Conservation (phyloP, 1,284 basidiomycete genomes). For the Tremellales sp. region DNA sequence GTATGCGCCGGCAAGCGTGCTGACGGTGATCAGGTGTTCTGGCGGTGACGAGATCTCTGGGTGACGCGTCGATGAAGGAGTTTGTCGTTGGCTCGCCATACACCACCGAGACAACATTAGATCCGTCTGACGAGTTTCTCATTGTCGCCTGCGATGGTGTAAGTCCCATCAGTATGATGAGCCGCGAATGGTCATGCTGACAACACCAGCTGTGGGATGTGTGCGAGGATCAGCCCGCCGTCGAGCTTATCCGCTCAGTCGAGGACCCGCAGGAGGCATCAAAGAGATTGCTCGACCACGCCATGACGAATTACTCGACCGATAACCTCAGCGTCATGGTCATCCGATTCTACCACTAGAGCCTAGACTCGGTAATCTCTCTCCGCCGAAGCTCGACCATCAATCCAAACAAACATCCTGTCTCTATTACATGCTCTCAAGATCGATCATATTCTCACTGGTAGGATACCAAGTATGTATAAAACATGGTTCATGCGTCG, state of each 20-base stretch:
- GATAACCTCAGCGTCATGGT: constrained; percentile 63
- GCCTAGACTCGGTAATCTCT: too few relatives aligned
- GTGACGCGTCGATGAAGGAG: constrained; percentile 98
- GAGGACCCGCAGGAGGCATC: constrained; percentile 81
- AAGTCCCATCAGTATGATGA: constrained; percentile 47
- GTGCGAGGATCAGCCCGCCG: constrained; percentile 82
- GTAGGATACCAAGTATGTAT: too few relatives aligned
- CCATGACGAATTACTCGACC: constrained; percentile 79
- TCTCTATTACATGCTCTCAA: too few relatives aligned
- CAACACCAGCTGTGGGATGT: constrained; percentile 99
- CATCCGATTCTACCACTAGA: constrained; percentile 29
- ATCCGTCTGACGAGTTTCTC: constrained; percentile 86
- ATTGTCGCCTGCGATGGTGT: constrained; percentile 98
- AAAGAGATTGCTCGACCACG: constrained; percentile 73
- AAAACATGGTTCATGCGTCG: too few relatives aligned
- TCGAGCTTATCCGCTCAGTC: constrained; percentile 73
- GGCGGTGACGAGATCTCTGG: constrained; percentile 91
- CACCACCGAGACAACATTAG: constrained; percentile 91
- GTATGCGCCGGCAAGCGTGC: neutral
- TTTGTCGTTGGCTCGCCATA: constrained; percentile 98
- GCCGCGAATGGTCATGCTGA: too few relatives aligned
- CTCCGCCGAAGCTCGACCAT: too few relatives aligned
- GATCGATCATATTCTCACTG: too few relatives aligned
- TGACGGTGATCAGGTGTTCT: constrained; percentile 60
- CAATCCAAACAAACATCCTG: too few relatives aligned